A percentile compares a stretch with the other conserved stretches of the same genome.
These are phyloP conservation scores for Cryptococcus depauperatus DNA, from an alignment of 1,284 basidiomycete genomes.

Conservation along the genomic window DNA sequence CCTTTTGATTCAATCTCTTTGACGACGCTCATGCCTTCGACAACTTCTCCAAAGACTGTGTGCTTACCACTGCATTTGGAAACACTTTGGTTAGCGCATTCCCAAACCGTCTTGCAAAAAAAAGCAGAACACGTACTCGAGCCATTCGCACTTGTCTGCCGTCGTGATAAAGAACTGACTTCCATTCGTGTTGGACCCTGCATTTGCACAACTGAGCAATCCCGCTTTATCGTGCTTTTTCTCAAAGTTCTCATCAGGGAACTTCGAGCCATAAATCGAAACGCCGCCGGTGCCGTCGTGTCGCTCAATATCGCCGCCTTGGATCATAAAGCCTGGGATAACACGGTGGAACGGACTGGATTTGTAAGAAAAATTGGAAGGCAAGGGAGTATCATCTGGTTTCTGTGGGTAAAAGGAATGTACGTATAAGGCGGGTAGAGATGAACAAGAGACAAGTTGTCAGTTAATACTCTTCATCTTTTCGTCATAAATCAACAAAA, in stretches of 20 bases:
- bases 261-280: constrained; percentile 18
- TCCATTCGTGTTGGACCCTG: constrained; percentile 48
- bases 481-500: neutral
- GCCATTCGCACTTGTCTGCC: constrained; percentile 57
- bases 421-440: neutral
- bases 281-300: constrained; percentile 53
- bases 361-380: constrained; percentile 53
- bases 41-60: constrained; percentile 77
- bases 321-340: constrained; percentile 58
- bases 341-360: constrained; percentile 60
- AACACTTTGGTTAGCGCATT: constrained; percentile 9
- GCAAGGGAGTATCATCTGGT: constrained; percentile 21
- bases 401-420: constrained; percentile 10
- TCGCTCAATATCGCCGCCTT: constrained; percentile 60
- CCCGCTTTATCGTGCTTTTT: neutral
- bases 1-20: constrained; percentile 54
- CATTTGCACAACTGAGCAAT: constrained; percentile 59
- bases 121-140: constrained; percentile 28
- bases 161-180: constrained; percentile 61
- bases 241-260: constrained; percentile 66
- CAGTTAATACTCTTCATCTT: neutral
- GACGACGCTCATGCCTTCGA: constrained; percentile 75
- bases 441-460: no score
- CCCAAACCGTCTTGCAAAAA: neutral
- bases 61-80: constrained; percentile 41